phyloP scores from a whole-genome alignment of 345 rosid species.

The Salix suchowensis region DNA sequence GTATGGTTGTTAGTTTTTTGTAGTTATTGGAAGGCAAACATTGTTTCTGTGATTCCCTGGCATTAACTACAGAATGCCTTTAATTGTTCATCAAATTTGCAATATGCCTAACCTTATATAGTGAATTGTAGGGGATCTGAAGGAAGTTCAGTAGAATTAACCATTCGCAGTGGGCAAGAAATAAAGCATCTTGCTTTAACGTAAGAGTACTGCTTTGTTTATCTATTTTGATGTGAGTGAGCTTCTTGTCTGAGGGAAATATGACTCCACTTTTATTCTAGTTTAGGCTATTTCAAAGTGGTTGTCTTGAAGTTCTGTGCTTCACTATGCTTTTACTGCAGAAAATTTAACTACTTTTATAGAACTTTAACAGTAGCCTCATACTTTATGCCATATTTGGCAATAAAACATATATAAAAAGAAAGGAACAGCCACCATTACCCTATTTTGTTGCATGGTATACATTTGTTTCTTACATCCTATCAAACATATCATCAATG shows the following conservation, averaged over 20 bases:
- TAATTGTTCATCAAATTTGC: background rate
- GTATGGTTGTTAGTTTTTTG: no score
- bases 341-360: background rate
- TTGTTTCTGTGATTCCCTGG: no score
- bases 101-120: slow-evolving; percentile 13
- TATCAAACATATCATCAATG: background rate
- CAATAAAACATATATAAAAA: no score
- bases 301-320: background rate
- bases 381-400: no score
- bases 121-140: slow-evolving; percentile 76
- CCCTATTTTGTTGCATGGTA: no score
- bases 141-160: slow-evolving; percentile 80
- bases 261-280: background rate
- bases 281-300: background rate
- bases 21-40: no score
- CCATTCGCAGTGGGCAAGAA: slow-evolving; percentile 68
- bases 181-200: slow-evolving; percentile 58
- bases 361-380: background rate
- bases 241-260: background rate
- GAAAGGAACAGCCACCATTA: no score
- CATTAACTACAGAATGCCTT: no score
- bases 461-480: no score
- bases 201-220: slow-evolving; percentile 34
- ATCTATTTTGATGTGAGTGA: background rate
- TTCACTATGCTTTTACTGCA: background rate